These are phyloP conservation scores for Alternaria brassicicola DNA, from an alignment of 2,329 filamentous ascomycete genomes.

Conservation along the genomic window DNA sequence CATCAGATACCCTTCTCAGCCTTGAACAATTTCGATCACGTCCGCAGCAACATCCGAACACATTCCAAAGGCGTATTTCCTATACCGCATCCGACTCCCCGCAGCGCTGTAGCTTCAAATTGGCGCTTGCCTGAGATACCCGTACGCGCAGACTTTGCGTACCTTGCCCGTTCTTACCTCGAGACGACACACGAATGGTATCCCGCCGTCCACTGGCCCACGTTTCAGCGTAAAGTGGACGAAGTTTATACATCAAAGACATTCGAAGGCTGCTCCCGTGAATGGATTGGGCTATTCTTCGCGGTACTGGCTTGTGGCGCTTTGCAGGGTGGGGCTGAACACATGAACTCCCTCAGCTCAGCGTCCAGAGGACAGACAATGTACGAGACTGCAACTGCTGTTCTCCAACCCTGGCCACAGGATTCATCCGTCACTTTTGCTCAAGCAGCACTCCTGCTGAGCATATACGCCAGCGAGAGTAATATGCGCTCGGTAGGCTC, in stretches of 20 bases:
- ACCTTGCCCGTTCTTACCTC: conserved; percentile 77
- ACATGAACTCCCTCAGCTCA: conserved; percentile 60
- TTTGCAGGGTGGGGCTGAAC: conserved; percentile 68
- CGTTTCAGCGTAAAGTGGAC: conserved; percentile 77
- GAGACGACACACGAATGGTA: conserved; percentile 77
- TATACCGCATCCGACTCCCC: conserved; percentile 67
- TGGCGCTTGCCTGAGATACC: conserved; percentile 70
- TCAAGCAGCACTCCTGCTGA: conserved; percentile 72
- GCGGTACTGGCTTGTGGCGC: conserved; percentile 82
- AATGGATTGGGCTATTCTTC: conserved; percentile 82
- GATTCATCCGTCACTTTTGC: conserved; percentile 77
- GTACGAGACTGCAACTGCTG: conserved; percentile 71
- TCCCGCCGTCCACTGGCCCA: conserved; percentile 87
- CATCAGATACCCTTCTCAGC: conserved; percentile 64
- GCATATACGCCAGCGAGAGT: conserved; percentile 81
- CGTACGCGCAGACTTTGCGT: conserved; percentile 70
- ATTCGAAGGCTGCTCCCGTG: conserved; percentile 65
- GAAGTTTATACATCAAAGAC: conserved; percentile 72
- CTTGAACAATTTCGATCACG: conserved; percentile 72
- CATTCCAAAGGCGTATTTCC: conserved; percentile 82
- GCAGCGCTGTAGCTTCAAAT: conserved; percentile 51
- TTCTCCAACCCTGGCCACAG: conserved; percentile 83
- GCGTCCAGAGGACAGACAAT: conserved; percentile 66
- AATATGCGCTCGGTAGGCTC: conserved; percentile 86
- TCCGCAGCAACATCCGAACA: conserved; percentile 73